A percentile compares a stretch with the other conserved stretches of the same genome.
Evolutionary conservation across 306 rosid genomes (phyloP).

Genomic region (Dryas octopetala): DNA sequence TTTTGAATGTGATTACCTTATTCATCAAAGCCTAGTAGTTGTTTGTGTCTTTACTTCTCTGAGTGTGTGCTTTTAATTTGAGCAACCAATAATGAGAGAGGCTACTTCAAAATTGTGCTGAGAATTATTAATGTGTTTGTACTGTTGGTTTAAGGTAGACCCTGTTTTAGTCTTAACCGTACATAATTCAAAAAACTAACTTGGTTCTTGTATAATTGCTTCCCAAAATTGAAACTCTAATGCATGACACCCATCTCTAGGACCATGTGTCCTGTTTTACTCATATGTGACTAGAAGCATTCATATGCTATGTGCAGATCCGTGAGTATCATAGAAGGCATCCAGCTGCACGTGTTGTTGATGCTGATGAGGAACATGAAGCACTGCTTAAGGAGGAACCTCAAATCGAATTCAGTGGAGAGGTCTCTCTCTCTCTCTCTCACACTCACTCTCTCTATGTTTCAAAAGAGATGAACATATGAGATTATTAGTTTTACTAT

Average conservation of each 20-base stretch:
- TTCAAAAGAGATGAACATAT: not conserved
- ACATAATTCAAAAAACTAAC: too few relatives aligned
- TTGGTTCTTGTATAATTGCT: not conserved
- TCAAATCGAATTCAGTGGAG: constrained; percentile 89
- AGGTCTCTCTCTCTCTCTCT: constrained; percentile 48
- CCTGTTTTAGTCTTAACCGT: not conserved
- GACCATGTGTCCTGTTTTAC: not conserved
- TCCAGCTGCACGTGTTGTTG: constrained; percentile 86
- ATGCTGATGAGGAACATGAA: constrained; percentile 72
- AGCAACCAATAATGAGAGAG: not conserved
- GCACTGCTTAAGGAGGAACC: constrained; percentile 83
- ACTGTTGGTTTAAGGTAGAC: not conserved
- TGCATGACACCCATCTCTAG: not conserved
- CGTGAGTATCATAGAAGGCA: constrained; percentile 97
- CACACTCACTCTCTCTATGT: not conserved
- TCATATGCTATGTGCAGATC: constrained; percentile 47
- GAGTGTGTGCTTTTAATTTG: not conserved
- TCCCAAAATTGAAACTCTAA: not conserved
- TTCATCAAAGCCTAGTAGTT: not conserved
- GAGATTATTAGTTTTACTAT: not conserved
- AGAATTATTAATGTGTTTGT: not conserved
- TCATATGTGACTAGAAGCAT: not conserved
- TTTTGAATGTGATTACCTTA: not conserved
- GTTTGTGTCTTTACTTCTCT: not conserved
- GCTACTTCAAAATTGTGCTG: not conserved